Base-by-base conservation (phyloP, 805 yeast genomes). In the Trichomonascus vanleenenianus region DNA sequence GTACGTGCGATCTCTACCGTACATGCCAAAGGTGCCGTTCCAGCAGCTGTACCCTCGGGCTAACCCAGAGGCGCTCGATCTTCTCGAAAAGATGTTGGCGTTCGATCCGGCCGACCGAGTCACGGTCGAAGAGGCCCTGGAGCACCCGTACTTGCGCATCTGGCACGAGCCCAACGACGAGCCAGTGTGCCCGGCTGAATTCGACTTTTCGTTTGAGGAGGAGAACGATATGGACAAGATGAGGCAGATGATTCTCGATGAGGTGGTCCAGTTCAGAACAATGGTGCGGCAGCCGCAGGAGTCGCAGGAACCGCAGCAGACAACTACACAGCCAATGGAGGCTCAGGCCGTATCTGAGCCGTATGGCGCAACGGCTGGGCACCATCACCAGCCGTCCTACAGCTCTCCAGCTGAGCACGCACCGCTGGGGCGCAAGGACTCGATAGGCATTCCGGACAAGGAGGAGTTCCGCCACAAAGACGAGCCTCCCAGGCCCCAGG, bases 91-190 rank as follows among this genome's bases (percentile, higher is more conserved):
- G 52, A 71, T 91, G 71, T 72, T 91, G 39, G 76, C 85, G 1
- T 91, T 91, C 63, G 86, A 88, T 57, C 97, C 97, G 2, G 65
- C 73, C 10, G 79, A 83, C 57, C 73, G 97, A 58, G 82, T 89
- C 50, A 78, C 89, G 1, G 97, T 88, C 2, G 82, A 74, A 44
- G 83, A 84, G 49, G 96, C 97, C 0, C 72, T 91, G 40, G 67
- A 74, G 53, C 97, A 91, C 61, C 96, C 96, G 2, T 91, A 91
- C 63, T 70, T 91, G 44, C 67, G 73, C 42, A 75, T 84, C n/a
- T 91, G 91, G 65, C 97, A 91, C 63, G 97, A 91, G 59, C 95
- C 96, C 2, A 78, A 76, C 45, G 97, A 91, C 62, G 97, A 91
- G 65, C 71, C 71, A 6, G 81, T 74, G 41, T 87, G 96, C 61